phyloP scores from a whole-genome alignment of 2,329 filamentous ascomycete genomes.

The Aschersonia sp. region DNA sequence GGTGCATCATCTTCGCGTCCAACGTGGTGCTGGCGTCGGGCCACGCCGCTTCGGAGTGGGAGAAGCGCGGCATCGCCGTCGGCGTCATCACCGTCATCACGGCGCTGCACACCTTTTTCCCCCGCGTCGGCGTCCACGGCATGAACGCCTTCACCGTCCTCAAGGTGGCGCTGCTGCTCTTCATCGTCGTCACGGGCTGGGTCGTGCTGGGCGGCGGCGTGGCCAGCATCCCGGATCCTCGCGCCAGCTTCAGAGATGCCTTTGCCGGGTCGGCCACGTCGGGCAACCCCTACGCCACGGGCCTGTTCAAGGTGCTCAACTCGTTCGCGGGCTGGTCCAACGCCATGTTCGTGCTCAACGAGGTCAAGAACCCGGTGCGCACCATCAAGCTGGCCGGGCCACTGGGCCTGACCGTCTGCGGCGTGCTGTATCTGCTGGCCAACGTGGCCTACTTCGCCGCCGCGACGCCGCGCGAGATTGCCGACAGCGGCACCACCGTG shows the following conservation, averaged over 20 bases:
- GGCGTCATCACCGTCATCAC: slow-evolving; percentile 40
- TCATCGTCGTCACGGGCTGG: slow-evolving; percentile 48
- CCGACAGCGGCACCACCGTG: slow-evolving; percentile 43
- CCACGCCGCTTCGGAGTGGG: slow-evolving; percentile 34
- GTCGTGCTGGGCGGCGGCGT: slow-evolving; percentile 35
- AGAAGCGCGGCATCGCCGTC: slow-evolving; percentile 40
- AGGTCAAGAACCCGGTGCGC: slow-evolving; percentile 38
- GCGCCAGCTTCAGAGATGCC: slow-evolving; percentile 39
- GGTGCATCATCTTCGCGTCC: slow-evolving; percentile 40
- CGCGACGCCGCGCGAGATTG: slow-evolving; percentile 42
- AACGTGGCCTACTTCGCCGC: slow-evolving; percentile 54
- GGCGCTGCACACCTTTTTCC: slow-evolving; percentile 33
- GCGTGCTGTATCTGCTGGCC: slow-evolving; percentile 46
- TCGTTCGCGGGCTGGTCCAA: slow-evolving; percentile 52
- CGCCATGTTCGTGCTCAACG: slow-evolving; percentile 45
- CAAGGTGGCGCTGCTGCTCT: slow-evolving; percentile 43
- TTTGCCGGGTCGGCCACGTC: slow-evolving; percentile 17
- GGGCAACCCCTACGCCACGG: slow-evolving; percentile 39
- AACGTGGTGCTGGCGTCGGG: slow-evolving; percentile 38
- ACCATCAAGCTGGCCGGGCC: slow-evolving; percentile 42
- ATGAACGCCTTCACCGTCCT: slow-evolving; percentile 45
- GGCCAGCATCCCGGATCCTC: slow-evolving; percentile 30
- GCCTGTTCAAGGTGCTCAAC: slow-evolving; percentile 43
- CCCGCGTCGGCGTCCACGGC: slow-evolving; percentile 43
- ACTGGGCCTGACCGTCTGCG: slow-evolving; percentile 41